These are phyloP conservation scores for Magnolia kwangsiensis DNA, from an alignment of 164 flowering plant species.

Conservation along the genomic window DNA sequence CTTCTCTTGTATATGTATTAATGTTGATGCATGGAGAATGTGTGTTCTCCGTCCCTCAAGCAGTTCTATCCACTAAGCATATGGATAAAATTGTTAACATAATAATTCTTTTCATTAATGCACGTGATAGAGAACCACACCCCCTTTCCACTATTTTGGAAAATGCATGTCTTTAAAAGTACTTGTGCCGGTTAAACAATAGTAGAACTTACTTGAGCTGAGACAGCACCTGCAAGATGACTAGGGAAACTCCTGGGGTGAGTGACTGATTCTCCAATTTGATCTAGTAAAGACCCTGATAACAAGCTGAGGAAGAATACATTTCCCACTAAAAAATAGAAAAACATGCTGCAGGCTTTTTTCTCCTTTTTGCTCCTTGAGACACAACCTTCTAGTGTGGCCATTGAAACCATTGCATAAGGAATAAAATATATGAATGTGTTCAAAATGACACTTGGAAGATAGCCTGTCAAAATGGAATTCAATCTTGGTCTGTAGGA, in stretches of 20 bases:
- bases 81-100: too few species aligned
- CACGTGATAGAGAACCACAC: too few species aligned
- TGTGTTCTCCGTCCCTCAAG: too few species aligned
- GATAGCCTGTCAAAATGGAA: constrained; percentile 80
- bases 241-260: constrained; percentile 67
- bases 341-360: constrained; percentile 85
- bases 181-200: not conserved
- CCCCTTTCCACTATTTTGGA: too few species aligned
- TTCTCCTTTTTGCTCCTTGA: constrained; percentile 73
- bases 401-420: constrained; percentile 64
- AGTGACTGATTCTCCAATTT: constrained; percentile 69
- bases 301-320: constrained; percentile 81
- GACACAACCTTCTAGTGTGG: constrained; percentile 51
- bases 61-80: too few species aligned
- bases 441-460: constrained; percentile 80
- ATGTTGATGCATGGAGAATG: too few species aligned
- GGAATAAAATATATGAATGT: constrained; percentile 75
- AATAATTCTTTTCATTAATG: too few species aligned
- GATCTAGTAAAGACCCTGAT: constrained; percentile 82
- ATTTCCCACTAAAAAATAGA: constrained; percentile 87
- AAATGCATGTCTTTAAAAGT: too few species aligned
- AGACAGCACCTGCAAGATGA: constrained; percentile 81
- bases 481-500: constrained; percentile 73
- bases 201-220: constrained; percentile 64
- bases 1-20: too few species aligned